Evolutionary conservation across 2,329 filamentous ascomycete species (phyloP), one percentile per base, ranked within the genome.

Genomic region (Drechslerella coelobrocha): DNA sequence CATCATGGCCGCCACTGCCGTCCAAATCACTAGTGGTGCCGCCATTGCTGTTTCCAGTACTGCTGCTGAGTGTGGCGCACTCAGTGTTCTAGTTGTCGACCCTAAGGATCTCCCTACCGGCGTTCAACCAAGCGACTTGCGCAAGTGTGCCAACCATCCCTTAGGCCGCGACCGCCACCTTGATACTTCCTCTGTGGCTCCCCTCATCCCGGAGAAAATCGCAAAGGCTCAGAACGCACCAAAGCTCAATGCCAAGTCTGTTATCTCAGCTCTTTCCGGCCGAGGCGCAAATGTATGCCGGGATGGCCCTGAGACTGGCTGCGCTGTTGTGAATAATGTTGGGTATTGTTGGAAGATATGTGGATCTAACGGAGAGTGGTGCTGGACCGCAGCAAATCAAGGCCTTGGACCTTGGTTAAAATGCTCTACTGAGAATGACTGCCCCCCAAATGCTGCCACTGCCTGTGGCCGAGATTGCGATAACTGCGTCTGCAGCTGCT

Each of bases 331-430:
- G 1, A 41, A 52, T 17, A 51, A n/a, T n/a, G n/a, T n/a, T n/a
- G n/a, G 48, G 24, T 68, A 61, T 39, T 68, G 63, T 56, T 68
- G 63, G 55, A 68, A 68, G 23, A 41, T 48, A 7, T 68, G 63
- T 26, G 56, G 63, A 21, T n/a, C 23, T 12, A 53, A 47, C 21
- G 56, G 63, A 53, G 63, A 68, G 29, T 61, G 56, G 63, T 61
- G 63, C 26, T 68, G 56, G 63, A 68, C 63, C 3, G 63, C 56
- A 2, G 3, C 9, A 2, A 50, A 68, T n/a, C 31, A 34, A 26
- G 63, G 56, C 2, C 24, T 61, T 3, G 63, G 55, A 31, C n/a
- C 39, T 2, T 61, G 56, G 63, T 26, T 50, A 2, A 51, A 24
- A 9, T 68, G 63, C 50, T 53, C 19, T 1, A 27, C 29, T n/a